A percentile compares a stretch with the other conserved stretches of the same genome.
Conservation (phyloP, 257 asterid species). For the Orobanche coerulescens region DNA sequence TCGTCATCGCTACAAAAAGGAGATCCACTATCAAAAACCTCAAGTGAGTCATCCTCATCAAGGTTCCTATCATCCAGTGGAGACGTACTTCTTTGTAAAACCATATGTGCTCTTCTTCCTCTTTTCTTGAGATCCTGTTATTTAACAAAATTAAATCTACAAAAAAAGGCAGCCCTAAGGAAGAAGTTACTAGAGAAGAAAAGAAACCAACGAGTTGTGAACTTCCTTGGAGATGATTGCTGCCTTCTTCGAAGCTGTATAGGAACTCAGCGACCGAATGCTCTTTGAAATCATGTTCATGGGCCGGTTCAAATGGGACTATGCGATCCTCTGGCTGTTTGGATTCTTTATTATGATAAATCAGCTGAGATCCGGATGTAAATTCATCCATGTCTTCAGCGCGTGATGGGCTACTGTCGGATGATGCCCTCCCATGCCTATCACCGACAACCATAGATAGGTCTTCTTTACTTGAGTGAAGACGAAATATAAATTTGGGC, state of each 20-base stretch:
- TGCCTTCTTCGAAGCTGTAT: conserved; percentile 45
- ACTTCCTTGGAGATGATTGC: conserved; percentile 31
- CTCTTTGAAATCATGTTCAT: conserved; percentile 27
- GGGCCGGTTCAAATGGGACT: conserved; percentile 32
- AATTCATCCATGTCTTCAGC: conserved; percentile 27
- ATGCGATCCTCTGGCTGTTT: conserved; percentile 24
- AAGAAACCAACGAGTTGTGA: conserved; percentile 39
- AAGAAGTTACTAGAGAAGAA: conserved; percentile 14
- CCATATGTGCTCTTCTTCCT: conserved; percentile 22
- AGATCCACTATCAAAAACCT: conserved; percentile 33
- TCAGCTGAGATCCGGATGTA: conserved; percentile 27
- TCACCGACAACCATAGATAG: conserved; percentile 27
- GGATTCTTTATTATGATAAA: conserved; percentile 27
- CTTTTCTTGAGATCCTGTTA: conserved; percentile 32
- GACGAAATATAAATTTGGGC: conserved; percentile 39
- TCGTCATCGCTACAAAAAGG: conserved; percentile 45
- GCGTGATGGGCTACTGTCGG: conserved; percentile 20
- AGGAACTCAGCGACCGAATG: conserved; percentile 66
- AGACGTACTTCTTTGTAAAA: conserved; percentile 24
- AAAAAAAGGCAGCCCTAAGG: conserved; percentile 12
- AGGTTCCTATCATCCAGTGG: conserved; percentile 33
- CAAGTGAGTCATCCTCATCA: conserved; percentile 40
- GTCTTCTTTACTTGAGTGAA: conserved; percentile 32
- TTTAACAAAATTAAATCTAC: conserved; percentile 5
- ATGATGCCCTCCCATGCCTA: conserved; percentile 27